These are phyloP conservation scores for Fusarium sp. DNA, from an alignment of 2,329 filamentous ascomycete genomes.

Conservation along the genomic window DNA sequence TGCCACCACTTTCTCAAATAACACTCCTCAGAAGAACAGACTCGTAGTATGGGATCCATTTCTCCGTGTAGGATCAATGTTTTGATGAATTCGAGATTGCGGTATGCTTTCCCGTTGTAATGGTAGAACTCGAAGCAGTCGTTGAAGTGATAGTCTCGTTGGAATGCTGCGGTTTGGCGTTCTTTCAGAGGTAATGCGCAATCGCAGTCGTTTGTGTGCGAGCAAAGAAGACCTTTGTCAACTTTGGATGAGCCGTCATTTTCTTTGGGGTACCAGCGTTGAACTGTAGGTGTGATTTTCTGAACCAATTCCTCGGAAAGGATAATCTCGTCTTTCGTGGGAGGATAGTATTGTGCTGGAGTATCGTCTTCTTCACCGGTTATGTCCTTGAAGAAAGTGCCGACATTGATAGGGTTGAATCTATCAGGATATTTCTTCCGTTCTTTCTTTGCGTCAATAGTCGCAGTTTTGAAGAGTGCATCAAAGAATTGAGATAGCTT, in stretches of 20 bases:
- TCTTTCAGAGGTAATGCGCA: slow-evolving; percentile 4
- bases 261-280: not conserved
- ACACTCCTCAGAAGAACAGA: not conserved
- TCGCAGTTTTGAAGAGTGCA: not conserved
- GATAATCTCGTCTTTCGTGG: not conserved
- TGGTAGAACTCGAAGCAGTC: not conserved
- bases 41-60: slow-evolving; percentile 1
- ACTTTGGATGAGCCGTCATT: not conserved
- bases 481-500: not conserved
- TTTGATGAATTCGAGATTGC: slow-evolving; percentile 12
- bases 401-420: not conserved
- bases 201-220: not conserved
- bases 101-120: not conserved
- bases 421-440: not conserved
- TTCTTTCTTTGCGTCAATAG: not conserved
- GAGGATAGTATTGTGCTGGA: not conserved
- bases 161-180: slow-evolving; percentile 13
- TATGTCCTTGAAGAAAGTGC: not conserved
- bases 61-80: slow-evolving; percentile 5
- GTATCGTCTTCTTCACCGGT: not conserved
- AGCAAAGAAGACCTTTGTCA: not conserved
- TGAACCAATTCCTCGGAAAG: not conserved
- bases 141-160: not conserved
- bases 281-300: not conserved
- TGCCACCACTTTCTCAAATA: not conserved